A percentile compares a stretch with the other conserved stretches of the same genome.
Evolutionary conservation across 2,329 filamentous ascomycete genomes (phyloP).

Genomic region (Dothistroma pini): DNA sequence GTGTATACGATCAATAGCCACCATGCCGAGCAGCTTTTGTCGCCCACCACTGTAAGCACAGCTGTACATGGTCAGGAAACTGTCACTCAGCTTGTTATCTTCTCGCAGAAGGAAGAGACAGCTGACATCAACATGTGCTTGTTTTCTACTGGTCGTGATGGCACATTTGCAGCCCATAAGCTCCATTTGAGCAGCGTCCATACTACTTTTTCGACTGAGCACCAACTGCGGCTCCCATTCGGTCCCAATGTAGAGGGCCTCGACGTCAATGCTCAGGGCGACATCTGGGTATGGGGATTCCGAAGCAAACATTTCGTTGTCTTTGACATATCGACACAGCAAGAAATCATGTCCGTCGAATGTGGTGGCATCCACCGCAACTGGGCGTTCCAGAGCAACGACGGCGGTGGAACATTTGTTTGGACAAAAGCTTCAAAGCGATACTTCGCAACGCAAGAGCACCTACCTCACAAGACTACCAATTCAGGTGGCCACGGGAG

Average conservation of each 20-base stretch:
- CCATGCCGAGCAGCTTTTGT: neutral
- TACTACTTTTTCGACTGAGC: constrained; percentile 53
- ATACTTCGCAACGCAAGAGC: constrained; percentile 19
- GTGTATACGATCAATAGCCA: constrained; percentile 26
- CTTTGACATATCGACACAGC: constrained; percentile 70
- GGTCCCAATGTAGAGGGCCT: constrained; percentile 73
- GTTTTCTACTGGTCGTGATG: constrained; percentile 72
- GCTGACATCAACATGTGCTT: constrained; percentile 45
- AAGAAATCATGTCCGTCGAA: constrained; percentile 67
- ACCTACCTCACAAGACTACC: constrained; percentile 40
- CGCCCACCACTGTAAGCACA: constrained; percentile 18
- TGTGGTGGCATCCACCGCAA: constrained; percentile 82
- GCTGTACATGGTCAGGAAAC: constrained; percentile 54
- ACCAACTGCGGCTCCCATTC: constrained; percentile 66
- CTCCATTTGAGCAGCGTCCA: constrained; percentile 29
- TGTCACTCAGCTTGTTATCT: constrained; percentile 60
- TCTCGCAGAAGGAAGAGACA: neutral
- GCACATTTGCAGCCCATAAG: constrained; percentile 64
- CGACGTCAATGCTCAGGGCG: constrained; percentile 52
- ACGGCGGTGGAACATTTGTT: constrained; percentile 55
- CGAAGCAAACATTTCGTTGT: constrained; percentile 73
- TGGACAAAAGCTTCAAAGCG: constrained; percentile 65
- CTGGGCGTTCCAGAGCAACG: constrained; percentile 56
- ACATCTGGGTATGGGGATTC: constrained; percentile 77
- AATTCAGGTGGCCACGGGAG: constrained; percentile 75